These are phyloP conservation scores for Sinapis alba DNA, from an alignment of 441 rosid species.

Conservation along the genomic window DNA sequence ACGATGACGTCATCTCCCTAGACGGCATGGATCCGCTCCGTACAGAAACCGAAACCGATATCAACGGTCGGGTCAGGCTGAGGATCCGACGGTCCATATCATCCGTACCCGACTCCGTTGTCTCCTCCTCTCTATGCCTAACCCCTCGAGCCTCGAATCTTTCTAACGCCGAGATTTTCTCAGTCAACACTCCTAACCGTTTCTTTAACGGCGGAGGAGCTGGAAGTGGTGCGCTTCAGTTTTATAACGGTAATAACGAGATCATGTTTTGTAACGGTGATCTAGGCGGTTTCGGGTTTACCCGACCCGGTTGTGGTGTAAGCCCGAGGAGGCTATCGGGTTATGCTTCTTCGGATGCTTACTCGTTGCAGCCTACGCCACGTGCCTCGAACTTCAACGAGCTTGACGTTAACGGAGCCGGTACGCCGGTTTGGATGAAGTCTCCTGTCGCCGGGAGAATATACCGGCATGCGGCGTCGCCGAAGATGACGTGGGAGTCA, in stretches of 20 bases:
- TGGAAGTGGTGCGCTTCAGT: conserved; percentile 39
- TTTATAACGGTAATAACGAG: conserved; percentile 42
- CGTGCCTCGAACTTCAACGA: conserved; percentile 78
- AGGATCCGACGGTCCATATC: conserved; percentile 79
- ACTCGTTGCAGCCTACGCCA: conserved; percentile 82
- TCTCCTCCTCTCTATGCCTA: conserved; percentile 60
- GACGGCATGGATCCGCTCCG: conserved; percentile 75
- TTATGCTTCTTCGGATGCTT: conserved; percentile 75
- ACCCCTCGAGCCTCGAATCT: conserved; percentile 80
- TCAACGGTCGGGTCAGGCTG: conserved; percentile 56
- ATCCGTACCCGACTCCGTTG: conserved; percentile 61
- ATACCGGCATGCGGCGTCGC: conserved; percentile 54
- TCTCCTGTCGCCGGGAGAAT: conserved; percentile 64
- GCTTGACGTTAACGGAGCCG: conserved; percentile 47
- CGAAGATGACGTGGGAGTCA: conserved; percentile 58
- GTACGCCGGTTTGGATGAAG: conserved; percentile 62
- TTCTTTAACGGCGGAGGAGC: conserved; percentile 42
- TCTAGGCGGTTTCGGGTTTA: conserved; percentile 50
- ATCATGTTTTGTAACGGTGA: conserved; percentile 57
- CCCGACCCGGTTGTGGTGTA: conserved; percentile 48
- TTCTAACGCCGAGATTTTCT: conserved; percentile 78
- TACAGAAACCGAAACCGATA: conserved; percentile 69
- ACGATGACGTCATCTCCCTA: conserved; percentile 71
- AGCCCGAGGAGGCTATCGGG: conserved; percentile 68
- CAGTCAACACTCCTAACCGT: conserved; percentile 66